These are phyloP conservation scores for Xylaria cubensis DNA, from an alignment of 495 filamentous ascomycete species.

Conservation along the genomic window DNA sequence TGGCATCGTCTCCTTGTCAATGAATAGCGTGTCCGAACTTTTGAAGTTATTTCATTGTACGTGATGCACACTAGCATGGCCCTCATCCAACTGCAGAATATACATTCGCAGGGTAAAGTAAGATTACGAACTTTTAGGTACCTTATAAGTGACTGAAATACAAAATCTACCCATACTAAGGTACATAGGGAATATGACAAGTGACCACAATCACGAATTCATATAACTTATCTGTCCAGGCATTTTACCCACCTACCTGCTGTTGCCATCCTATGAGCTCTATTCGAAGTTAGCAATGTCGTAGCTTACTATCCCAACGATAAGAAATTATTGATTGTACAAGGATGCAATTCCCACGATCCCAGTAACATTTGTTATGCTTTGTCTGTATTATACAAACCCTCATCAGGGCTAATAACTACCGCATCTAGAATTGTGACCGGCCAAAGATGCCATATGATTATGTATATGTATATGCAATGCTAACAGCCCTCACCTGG, in stretches of 20 bases:
- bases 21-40: too few species aligned
- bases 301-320: too few species aligned
- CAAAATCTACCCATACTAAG: too few species aligned
- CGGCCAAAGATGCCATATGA: not conserved
- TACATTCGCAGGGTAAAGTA: not conserved
- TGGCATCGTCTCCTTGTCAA: too few species aligned
- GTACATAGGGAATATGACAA: too few species aligned
- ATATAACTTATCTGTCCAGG: not conserved
- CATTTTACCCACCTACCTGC: not conserved
- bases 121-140: too few species aligned
- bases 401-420: not conserved
- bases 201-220: not conserved
- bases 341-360: not conserved
- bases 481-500: not conserved
- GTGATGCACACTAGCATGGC: too few species aligned
- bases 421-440: not conserved
- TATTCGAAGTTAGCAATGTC: not conserved
- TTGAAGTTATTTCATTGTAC: too few species aligned
- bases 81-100: not conserved
- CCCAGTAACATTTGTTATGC: not conserved
- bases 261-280: not conserved
- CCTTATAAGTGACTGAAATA: too few species aligned
- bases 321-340: not conserved
- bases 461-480: slow-evolving; percentile 13
- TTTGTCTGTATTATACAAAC: slow-evolving; percentile 2